Conservation (phyloP, 2,329 filamentous ascomycete genomes). For the Pseudophaeomoniella oleicola region DNA sequence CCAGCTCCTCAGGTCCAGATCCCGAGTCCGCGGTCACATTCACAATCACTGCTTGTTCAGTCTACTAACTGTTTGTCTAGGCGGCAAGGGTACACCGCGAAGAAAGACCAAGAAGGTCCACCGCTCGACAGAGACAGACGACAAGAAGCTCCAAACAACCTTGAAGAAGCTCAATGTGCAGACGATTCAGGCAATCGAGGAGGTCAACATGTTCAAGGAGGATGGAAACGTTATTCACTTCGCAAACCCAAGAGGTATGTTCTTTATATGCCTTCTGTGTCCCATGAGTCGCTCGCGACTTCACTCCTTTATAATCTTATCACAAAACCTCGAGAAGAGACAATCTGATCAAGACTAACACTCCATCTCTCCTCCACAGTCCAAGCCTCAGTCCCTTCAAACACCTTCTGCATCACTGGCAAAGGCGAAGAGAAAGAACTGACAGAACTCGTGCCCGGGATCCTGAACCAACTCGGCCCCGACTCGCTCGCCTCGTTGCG, state of each 20-base stretch:
- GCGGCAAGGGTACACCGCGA: slow-evolving; percentile 96
- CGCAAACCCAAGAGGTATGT: slow-evolving; percentile 86
- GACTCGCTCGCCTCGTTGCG: slow-evolving; percentile 94
- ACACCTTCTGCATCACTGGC: slow-evolving; percentile 99
- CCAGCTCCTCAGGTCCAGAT: no score
- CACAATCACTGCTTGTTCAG: neutral
- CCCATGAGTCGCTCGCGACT: no score
- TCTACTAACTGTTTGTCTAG: slow-evolving; percentile 16
- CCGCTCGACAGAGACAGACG: slow-evolving; percentile 81
- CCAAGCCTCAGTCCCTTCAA: slow-evolving; percentile 89
- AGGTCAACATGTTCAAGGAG: slow-evolving; percentile 99
- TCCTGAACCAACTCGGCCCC: slow-evolving; percentile 98
- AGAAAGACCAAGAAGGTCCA: slow-evolving; percentile 98
- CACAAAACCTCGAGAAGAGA: no score
- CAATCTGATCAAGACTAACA: no score
- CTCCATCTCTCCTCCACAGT: slow-evolving; percentile 39
- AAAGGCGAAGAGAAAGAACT: slow-evolving; percentile 99
- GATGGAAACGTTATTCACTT: slow-evolving; percentile 99
- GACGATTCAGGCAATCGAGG: slow-evolving; percentile 98
- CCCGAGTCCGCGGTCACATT: no score
- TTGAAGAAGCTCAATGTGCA: slow-evolving; percentile 99
- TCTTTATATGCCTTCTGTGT: no score
- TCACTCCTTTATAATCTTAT: no score
- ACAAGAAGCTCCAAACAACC: slow-evolving; percentile 97
- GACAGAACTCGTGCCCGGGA: slow-evolving; percentile 95